phyloP scores from a whole-genome alignment of 108 stramenopile genomes.

The Nitzschia palea region DNA sequence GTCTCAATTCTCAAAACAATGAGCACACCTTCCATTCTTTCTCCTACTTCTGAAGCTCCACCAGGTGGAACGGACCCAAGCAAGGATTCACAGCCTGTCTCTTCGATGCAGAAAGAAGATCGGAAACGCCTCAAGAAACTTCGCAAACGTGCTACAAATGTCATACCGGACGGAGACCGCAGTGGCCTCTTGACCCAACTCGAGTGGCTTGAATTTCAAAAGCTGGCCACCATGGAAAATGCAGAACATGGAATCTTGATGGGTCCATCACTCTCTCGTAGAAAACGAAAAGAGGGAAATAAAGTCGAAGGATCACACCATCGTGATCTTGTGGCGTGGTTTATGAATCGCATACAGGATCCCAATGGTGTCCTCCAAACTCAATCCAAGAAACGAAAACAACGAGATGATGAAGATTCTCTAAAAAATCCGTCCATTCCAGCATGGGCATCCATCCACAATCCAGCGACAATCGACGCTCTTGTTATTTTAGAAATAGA shows the following conservation, averaged over 20 bases:
- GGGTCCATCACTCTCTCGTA: constrained; percentile 17
- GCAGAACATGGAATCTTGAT: background rate
- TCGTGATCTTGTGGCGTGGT: constrained; percentile 60
- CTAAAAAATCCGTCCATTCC: constrained; percentile 38
- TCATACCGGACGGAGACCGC: constrained; percentile 15
- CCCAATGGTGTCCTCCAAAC: background rate
- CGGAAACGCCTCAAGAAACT: constrained; percentile 40
- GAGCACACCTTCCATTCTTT: too few species aligned
- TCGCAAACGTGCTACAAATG: constrained; percentile 13
- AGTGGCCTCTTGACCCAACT: constrained; percentile 24
- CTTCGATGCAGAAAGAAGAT: constrained; percentile 27
- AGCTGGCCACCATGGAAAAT: constrained; percentile 1
- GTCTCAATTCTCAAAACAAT: too few species aligned
- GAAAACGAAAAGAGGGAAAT: constrained; percentile 3
- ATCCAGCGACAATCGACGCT: constrained; percentile 47
- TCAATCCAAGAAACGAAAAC: background rate
- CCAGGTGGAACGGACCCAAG: too few species aligned
- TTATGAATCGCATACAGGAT: constrained; percentile 29
- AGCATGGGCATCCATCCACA: constrained; percentile 68
- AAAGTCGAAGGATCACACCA: constrained; percentile 72
- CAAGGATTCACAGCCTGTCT: too few species aligned
- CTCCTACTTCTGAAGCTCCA: too few species aligned
- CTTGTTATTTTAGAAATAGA: constrained; percentile 60
- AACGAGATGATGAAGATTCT: background rate
- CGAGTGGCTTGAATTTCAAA: constrained; percentile 35